phyloP scores from a whole-genome alignment of 176 grass and related monocot species.

The Aegilops longissima region DNA sequence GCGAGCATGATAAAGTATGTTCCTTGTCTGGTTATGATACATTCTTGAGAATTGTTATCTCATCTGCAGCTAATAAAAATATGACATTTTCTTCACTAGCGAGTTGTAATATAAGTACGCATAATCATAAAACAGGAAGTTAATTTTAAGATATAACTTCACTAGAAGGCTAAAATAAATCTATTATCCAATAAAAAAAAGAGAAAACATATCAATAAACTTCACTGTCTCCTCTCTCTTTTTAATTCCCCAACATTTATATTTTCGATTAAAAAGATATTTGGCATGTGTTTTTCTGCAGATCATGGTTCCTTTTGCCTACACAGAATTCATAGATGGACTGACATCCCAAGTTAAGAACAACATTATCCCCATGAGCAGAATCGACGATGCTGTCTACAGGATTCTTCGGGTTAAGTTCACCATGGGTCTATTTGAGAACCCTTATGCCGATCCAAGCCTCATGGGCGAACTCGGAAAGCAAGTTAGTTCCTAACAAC shows the following conservation, averaged over 20 bases:
- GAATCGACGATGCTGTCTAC: slow-evolving; percentile 71
- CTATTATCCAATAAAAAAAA: not conserved
- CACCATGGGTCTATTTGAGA: slow-evolving; percentile 71
- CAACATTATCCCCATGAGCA: slow-evolving; percentile 42
- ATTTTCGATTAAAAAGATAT: not conserved
- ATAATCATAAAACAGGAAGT: no score
- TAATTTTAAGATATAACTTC: not conserved
- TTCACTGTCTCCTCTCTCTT: no score
- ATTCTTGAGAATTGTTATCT: not conserved
- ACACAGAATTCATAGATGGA: slow-evolving; percentile 30
- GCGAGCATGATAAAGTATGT: not conserved
- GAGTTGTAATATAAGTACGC: not conserved
- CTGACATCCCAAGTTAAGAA: slow-evolving; percentile 4
- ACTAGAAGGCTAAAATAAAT: no score
- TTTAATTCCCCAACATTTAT: not conserved
- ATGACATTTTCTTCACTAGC: not conserved
- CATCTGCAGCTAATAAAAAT: not conserved
- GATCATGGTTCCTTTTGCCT: slow-evolving; percentile 12
- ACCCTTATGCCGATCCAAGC: slow-evolving; percentile 54
- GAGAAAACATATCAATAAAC: not conserved
- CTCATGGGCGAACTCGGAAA: slow-evolving; percentile 53
- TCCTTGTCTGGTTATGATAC: not conserved
- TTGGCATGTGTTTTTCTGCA: not conserved
- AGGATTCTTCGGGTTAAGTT: slow-evolving; percentile 72
- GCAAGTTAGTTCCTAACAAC: not conserved